Base-by-base conservation (phyloP, 352 stramenopile species). In the Discostella stelligera region DNA sequence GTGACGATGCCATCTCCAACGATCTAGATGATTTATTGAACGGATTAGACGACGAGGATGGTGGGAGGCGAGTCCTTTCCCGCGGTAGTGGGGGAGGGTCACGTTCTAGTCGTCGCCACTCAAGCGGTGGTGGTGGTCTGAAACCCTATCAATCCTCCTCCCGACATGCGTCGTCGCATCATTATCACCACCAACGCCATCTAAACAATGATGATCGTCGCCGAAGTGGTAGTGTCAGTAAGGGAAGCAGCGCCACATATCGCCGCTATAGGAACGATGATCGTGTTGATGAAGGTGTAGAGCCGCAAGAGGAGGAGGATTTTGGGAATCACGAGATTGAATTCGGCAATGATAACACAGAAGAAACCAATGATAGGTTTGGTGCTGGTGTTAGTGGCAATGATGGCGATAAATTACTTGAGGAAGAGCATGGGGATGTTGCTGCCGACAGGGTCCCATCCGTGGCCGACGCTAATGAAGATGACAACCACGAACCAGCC, bases 1-100 rank as follows among this genome's bases (percentile, higher is more conserved):
- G 13, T 10, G 37, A 44, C 0, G 37, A 44, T 44, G 50, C 44
- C 8, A 27, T 60, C 2, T 25, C 18, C 0, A 66, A 58, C 23
- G 58, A 68, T 50, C 56, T 88, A 21, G 82, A 89, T 63, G 74
- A 84, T 60, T 46, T 89, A 11, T 67, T 90, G 62, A 65, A 70
- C 30, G 77, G 71, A 37, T 66, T 87, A 46, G 81, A 87, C 71
- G 46, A 83, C 59, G 68, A 20, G 27, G 68, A 44, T 10, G 18
- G 21, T 56, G 60, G 8, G 14, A 21, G 56, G 49, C 23, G 41
- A 62, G 53, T n/a, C 30, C 50, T 56, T 23, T 27, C 48, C 53
- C 18, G 20, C 23, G n/a, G 60, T 25, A 1, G 41, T 16, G 74
- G 13, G 44, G 74, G 52, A 62, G 41, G 49, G 50, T 27, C 14